Evolutionary conservation across 2,329 filamentous ascomycete species (phyloP), one percentile per base, ranked within the genome.

Genomic region (Didymella lethalis): DNA sequence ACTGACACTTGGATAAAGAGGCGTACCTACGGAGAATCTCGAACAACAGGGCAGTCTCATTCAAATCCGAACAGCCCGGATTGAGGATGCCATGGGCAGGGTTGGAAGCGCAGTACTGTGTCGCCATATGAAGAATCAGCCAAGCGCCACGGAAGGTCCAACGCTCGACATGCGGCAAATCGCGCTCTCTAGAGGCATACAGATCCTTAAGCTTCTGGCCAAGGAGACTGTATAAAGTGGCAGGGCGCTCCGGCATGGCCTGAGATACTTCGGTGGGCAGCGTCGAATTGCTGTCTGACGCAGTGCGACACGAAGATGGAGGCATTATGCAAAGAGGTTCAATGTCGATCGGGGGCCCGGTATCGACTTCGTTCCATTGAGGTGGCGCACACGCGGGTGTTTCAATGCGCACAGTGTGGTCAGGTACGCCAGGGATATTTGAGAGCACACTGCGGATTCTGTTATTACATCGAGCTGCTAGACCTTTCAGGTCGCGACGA

Each of bases 101-200:
- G 18, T 71, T 66, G 2, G 60, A 66, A 1, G 60, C 47, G 23
- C 58, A 69, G 11, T 54, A 50, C 28, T 69, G 57, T 23, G 64
- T 51, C 1, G 62, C 61, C 43, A 60, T 61, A 23, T 60, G 28
- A 2, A 72, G 50, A 5, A 71, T 25, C 10, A 72, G 50, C 54
- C 59, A 63, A 43, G 64, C 61, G 28, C 67, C 68, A 7, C 63
- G 63, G 50, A 65, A 64, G n/a, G 44, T 43, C 63, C 63, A 69
- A 5, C 65, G 59, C 14, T 68, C 55, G 28, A 64, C 26, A 2
- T 61, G 38, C 6, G 61, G 46, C 34, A 64, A 7, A 18, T 64
- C 23, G 14, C 46, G 54, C 2, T 61, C 52, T 12, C 64, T 49
- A 14, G 51, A 46, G 7, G 41, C 36, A 56, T 61, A 66, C 3